Evolutionary conservation across 176 grass and related monocot species (phyloP), one percentile per base, ranked within the genome.

Genomic region (Guadua angustifolia): DNA sequence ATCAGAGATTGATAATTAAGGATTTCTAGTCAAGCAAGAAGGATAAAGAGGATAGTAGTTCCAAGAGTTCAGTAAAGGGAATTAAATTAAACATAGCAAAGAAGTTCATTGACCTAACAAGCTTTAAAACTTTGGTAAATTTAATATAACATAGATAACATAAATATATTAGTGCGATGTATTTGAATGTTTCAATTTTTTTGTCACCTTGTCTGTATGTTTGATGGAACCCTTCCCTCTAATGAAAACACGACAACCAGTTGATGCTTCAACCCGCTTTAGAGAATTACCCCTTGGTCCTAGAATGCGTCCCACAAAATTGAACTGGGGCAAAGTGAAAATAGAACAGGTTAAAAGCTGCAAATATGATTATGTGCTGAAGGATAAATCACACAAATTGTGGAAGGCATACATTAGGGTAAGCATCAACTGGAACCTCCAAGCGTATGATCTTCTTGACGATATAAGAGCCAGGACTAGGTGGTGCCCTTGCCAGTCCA

Each of bases 211-310:
- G 36, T 77, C 89, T 71, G 87, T 79, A 83, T 97, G 91, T 92
- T 97, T 97, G 82, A 97, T 94, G 32, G 90, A 93, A 69, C 94
- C 94, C 32, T 86, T 92, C 73, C 94, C 94, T 77, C 94, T 90
- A 66, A 97, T 97, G 66, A 94, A 90, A 88, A 97, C 91, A 80
- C 91, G 94, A 61, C 94, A 97, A 12, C 90, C 94, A 57, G 91
- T 94, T 80, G 94, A 93, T 73, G 89, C 85, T 86, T 97, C 94
- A 16, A 97, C 89, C 64, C 94, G 77, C 81, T 97, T 97, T 32
- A 97, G 85, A 76, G 91, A 97, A 83, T 97, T 97, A 39, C 91
- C 91, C 50, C 94, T 91, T 4, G 91, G 94, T 22, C 91, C 91
- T 11, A 94, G 84, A 77, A 97, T 90, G 19, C 94, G 91, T 50